Base-by-base conservation (phyloP, 2,329 filamentous ascomycete species). In the Fusarium burgessii region DNA sequence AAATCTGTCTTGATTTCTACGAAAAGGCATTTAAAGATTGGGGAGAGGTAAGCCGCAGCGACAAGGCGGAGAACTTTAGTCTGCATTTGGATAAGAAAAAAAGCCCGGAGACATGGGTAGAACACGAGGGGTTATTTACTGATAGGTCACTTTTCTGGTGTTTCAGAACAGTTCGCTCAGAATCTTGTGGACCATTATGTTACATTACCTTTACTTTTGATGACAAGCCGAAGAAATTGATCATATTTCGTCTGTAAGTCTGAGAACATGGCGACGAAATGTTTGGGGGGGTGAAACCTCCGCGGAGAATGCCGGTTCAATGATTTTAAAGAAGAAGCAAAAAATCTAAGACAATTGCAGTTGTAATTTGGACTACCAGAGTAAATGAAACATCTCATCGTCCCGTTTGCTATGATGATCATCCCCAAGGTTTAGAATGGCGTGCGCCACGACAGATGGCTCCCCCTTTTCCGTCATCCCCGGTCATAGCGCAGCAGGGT, bases 41-140 rank as follows among this genome's bases (percentile, higher is more conserved):
- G 70, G 70, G 70, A 41, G 47, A 11, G 33, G 43, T 2, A 42
- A 61, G 3, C 58, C 29, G 46, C 12, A 13, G 13, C 13, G 9
- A 1, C 2, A 18, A 23, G 6, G 32, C 15, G 1, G 38, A 60
- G n/a, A 58, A 56, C 7, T 72, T 68, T 6, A 58, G 62, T 32
- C 13, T 64, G 12, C 66, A 72, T 4, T n/a, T 55, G 2, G 42
- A 23, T 17, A 68, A 64, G 35, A 73, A 71, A 17, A 11, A 27
- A 0, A 46, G 50, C 14, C 14, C 68, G 12, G 58, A 71, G 42
- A 8, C 33, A n/a, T 62, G 70, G 70, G 35, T 72, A 2, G 15
- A 13, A 9, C 23, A 17, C 7, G 52, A 65, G 23, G 27, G 36
- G 1, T 1, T 71, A 5, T 72, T 72, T 23, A 8, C 8, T 6